A percentile compares a stretch with the other conserved stretches of the same genome.
Conservation (phyloP, 2,329 filamentous ascomycete genomes). For the Monosporascus cannonballus region DNA sequence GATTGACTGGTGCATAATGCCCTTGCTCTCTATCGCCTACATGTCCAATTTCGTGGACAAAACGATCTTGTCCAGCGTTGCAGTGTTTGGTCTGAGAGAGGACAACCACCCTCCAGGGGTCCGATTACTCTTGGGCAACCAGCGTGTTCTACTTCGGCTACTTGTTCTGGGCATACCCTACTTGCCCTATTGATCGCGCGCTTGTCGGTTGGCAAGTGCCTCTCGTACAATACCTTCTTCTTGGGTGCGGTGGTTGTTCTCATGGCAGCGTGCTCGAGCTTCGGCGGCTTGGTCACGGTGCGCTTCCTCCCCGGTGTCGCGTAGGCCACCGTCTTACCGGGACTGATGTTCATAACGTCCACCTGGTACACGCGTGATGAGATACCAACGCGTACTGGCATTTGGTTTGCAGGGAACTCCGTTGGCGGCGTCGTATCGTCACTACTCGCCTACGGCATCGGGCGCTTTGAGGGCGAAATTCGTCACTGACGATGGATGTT, state of each 20-base stretch:
- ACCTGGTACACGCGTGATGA: conserved; percentile 53
- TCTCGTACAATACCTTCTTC: conserved; percentile 40
- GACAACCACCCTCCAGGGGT: conserved; percentile 38
- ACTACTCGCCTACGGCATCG: conserved; percentile 49
- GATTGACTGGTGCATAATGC: conserved; percentile 50
- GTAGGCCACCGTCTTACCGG: conserved; percentile 49
- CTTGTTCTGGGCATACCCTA: conserved; percentile 44
- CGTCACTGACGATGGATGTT: conserved; percentile 54
- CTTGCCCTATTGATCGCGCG: conserved; percentile 41
- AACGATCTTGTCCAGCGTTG: conserved; percentile 47
- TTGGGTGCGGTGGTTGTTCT: conserved; percentile 43
- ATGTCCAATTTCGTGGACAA: conserved; percentile 59
- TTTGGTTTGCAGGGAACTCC: conserved; percentile 50
- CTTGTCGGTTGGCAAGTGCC: conserved; percentile 41
- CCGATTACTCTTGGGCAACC: conserved; percentile 40
- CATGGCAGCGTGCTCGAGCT: conserved; percentile 41
- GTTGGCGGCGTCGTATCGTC: conserved; percentile 42
- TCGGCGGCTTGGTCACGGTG: conserved; percentile 41
- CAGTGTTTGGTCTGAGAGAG: conserved; percentile 48
- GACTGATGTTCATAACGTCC: conserved; percentile 49
- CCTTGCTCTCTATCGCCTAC: conserved; percentile 51
- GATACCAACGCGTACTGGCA: conserved; percentile 46
- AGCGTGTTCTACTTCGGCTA: conserved; percentile 44
- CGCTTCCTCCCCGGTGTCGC: conserved; percentile 49
- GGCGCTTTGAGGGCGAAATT: conserved; percentile 42